Evolutionary conservation across 140 eudicot genomes (phyloP).

Genomic region (Bidens hawaiensis): DNA sequence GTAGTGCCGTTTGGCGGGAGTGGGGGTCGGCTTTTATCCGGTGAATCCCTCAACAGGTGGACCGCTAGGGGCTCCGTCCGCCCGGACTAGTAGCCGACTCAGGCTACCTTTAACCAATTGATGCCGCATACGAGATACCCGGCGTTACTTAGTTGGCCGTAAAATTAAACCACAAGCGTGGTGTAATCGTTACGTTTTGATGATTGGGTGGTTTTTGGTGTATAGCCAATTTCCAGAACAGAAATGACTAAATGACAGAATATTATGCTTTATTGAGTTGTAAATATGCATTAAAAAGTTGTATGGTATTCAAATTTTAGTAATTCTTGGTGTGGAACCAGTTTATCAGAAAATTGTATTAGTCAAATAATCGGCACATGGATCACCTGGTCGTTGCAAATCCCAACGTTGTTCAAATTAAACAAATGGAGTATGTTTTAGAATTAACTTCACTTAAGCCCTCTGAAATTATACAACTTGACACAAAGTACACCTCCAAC

Average conservation of each 20-base stretch:
- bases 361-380: conserved; percentile 37
- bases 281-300: not conserved
- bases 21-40: too few species aligned
- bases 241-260: not conserved
- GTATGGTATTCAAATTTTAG: not conserved
- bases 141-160: too few species aligned
- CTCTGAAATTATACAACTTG: not conserved
- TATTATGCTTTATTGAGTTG: not conserved
- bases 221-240: not conserved
- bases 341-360: conserved; percentile 13
- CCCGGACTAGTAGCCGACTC: too few species aligned
- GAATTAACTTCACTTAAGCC: conserved; percentile 1
- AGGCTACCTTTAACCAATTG: too few species aligned
- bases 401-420: conserved; percentile 33
- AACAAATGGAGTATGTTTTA: conserved; percentile 15
- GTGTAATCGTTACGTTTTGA: not conserved
- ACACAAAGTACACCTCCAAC: not conserved
- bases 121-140: too few species aligned
- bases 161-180: not conserved
- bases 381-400: conserved; percentile 36
- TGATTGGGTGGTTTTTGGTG: conserved; percentile 9
- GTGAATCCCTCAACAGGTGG: too few species aligned
- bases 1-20: too few species aligned
- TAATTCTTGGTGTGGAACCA: not conserved
- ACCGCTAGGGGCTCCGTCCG: too few species aligned